Evolutionary conservation across 306 rosid species (phyloP), one percentile per base, ranked within the genome.

Genomic region (Cucurbita argyrosperma): DNA sequence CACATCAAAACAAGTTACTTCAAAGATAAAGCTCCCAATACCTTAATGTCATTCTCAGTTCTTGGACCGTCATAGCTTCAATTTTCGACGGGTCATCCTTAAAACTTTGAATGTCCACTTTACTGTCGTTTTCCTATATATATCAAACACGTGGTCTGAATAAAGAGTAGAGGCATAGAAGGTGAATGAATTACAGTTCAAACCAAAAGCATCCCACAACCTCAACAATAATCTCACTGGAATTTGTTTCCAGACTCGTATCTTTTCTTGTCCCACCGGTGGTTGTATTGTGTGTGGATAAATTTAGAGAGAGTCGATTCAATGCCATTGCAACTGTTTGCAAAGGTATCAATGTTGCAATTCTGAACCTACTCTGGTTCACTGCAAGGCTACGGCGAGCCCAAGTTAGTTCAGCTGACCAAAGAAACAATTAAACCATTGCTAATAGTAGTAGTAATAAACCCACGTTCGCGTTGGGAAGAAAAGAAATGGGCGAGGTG

Each of bases 11-110:
- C n/a, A 4, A 18, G 55, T 47, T 35, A 47, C 5, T 49, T 30
- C 71, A 77, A 78, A 71, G 74, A 62, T 55, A 55, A 79, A n/a
- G 52, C 50, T 56, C 38, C 43, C 61, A 76, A 80, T 57, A 94
- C 98, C 91, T 89, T 46, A 94, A 78, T 9, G 82, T 84, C 72
- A 79, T 85, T 75, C 88, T 76, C 64, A 94, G 96, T 82, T 94
- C 90, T 75, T 85, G 87, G 78, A 90, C 86, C 6, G 95, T 94
- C 98, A 94, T 86, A 52, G 72, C 75, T 64, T 89, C 90, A 8
- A 89, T 87, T 81, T 59, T 76, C 45, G 84, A 46, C 0, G 87
- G 90, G 78, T 94, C 87, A 52, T 84, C 86, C 82, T 77, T 86
- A 77, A 86, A 84, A 77, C 83, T 83, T 62, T 86, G 89, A 74